These are phyloP conservation scores for Gilbertella persicaria DNA, from an alignment of 371 early-diverging fungal genomes.

Conservation along the genomic window DNA sequence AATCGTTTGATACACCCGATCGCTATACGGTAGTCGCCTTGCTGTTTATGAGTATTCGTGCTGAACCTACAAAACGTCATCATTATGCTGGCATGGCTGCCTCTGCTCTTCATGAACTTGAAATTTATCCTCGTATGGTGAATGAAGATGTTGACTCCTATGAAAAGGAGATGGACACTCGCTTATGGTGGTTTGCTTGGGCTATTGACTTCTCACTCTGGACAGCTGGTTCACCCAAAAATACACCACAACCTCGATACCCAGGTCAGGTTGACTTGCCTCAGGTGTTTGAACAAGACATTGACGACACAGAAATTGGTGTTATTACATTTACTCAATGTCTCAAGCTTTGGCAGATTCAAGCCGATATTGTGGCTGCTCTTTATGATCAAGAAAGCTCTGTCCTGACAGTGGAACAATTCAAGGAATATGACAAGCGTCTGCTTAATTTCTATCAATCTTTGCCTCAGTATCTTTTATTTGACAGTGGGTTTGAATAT, in stretches of 20 bases:
- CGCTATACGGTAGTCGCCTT: conserved; percentile 31
- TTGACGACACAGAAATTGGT: conserved; percentile 31
- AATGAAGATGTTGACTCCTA: conserved; percentile 26
- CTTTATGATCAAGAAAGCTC: conserved; percentile 27
- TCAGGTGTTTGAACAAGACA: conserved; percentile 37
- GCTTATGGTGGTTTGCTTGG: conserved; percentile 47
- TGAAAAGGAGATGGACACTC: conserved; percentile 39
- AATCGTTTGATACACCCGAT: conserved; percentile 39
- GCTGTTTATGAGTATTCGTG: conserved; percentile 25
- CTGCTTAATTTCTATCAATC: conserved; percentile 18
- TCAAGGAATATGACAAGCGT: conserved; percentile 24
- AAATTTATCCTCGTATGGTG: conserved; percentile 29
- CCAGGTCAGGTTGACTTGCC: conserved; percentile 35
- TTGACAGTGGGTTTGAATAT: conserved; percentile 40
- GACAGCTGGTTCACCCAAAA: conserved; percentile 31
- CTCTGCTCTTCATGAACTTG: conserved; percentile 28
- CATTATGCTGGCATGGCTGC: conserved; percentile 37
- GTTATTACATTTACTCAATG: conserved; percentile 27
- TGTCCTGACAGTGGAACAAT: conserved; percentile 24
- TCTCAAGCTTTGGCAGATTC: conserved; percentile 29
- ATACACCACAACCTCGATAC: conserved; percentile 24
- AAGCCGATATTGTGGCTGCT: conserved; percentile 25
- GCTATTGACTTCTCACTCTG: conserved; percentile 32
- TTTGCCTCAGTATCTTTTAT: conserved; percentile 26
- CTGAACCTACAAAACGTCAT: conserved; percentile 28